Evolutionary conservation across 2,329 filamentous ascomycete species (phyloP).

Genomic region (Stylonectria norvegica): DNA sequence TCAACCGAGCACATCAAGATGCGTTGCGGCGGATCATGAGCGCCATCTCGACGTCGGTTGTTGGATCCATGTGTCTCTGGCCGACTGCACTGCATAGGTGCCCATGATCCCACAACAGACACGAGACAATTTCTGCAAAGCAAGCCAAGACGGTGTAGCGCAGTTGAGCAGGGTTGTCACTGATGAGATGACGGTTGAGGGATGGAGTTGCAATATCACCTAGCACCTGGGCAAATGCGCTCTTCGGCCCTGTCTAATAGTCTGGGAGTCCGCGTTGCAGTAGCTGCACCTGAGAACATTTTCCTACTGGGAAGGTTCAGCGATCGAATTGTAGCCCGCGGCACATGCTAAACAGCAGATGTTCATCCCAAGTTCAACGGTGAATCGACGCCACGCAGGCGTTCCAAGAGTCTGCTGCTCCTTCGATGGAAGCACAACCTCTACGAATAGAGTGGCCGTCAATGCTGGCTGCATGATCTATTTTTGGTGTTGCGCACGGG

Average conservation of each 20-base stretch:
- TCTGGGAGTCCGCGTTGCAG: too few species aligned
- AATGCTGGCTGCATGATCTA: slow-evolving; percentile 13
- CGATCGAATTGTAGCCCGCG: too few species aligned
- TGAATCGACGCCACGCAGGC: too few species aligned
- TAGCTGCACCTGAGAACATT: too few species aligned
- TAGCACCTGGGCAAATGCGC: not conserved
- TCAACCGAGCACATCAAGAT: not conserved
- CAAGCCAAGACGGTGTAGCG: slow-evolving; percentile 18
- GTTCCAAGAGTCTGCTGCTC: too few species aligned
- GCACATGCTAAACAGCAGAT: too few species aligned
- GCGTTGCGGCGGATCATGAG: too few species aligned
- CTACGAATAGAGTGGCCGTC: not conserved
- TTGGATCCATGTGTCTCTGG: slow-evolving; percentile 3
- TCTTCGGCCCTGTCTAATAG: not conserved
- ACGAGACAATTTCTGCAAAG: slow-evolving; percentile 19
- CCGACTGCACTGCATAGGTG: slow-evolving; percentile 2
- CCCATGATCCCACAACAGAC: slow-evolving; percentile 9
- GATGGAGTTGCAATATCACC: slow-evolving; percentile 13
- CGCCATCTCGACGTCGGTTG: not conserved
- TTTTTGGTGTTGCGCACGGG: slow-evolving; percentile 20
- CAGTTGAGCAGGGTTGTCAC: slow-evolving; percentile 21
- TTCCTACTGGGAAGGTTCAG: too few species aligned
- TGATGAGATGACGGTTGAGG: slow-evolving; percentile 12
- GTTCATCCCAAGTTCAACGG: too few species aligned
- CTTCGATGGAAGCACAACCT: too few species aligned